These are phyloP conservation scores for Penicillium frequentans DNA, from an alignment of 2,329 filamentous ascomycete genomes.

Conservation along the genomic window DNA sequence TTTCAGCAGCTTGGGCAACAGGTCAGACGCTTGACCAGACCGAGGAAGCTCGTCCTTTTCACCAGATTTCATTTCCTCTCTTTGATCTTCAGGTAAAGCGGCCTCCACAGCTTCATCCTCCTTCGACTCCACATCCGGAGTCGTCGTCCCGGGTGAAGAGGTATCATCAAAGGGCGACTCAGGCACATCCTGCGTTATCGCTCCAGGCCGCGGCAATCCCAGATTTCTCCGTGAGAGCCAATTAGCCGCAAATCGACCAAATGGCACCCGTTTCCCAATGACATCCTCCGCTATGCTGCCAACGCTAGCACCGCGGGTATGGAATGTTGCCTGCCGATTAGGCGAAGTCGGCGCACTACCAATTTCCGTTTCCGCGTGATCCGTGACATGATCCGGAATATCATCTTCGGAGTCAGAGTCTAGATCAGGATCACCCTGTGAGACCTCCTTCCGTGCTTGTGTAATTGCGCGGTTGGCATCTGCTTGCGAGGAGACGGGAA, in stretches of 20 bases:
- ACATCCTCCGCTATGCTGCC: conserved; percentile 82
- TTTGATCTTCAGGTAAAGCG: not conserved
- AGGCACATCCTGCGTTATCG: conserved; percentile 54
- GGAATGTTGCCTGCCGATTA: conserved; percentile 19
- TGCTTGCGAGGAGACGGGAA: conserved; percentile 73
- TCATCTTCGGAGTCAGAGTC: conserved; percentile 28
- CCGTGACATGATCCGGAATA: conserved; percentile 30
- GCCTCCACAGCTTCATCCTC: conserved; percentile 8
- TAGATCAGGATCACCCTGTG: conserved; percentile 39
- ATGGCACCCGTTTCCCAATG: conserved; percentile 76
- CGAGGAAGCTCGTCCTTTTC: conserved; percentile 7
- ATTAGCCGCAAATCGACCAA: conserved; percentile 82
- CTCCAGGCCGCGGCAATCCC: conserved; percentile 70
- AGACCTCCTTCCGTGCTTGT: conserved; percentile 54
- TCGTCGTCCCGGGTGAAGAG: conserved; percentile 25
- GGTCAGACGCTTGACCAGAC: conserved; percentile 49
- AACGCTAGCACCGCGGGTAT: conserved; percentile 33
- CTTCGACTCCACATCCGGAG: conserved; percentile 4
- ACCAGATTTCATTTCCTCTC: conserved; percentile 3
- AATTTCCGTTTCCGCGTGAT: conserved; percentile 29
- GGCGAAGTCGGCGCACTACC: conserved; percentile 28
- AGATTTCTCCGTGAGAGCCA: conserved; percentile 90
- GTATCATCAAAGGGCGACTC: conserved; percentile 23
- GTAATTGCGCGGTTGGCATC: conserved; percentile 73
- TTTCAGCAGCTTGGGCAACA: conserved; percentile 81